These are phyloP conservation scores for Sugiyamaella sp. DNA, from an alignment of 1,139 yeast species.

Conservation along the genomic window DNA sequence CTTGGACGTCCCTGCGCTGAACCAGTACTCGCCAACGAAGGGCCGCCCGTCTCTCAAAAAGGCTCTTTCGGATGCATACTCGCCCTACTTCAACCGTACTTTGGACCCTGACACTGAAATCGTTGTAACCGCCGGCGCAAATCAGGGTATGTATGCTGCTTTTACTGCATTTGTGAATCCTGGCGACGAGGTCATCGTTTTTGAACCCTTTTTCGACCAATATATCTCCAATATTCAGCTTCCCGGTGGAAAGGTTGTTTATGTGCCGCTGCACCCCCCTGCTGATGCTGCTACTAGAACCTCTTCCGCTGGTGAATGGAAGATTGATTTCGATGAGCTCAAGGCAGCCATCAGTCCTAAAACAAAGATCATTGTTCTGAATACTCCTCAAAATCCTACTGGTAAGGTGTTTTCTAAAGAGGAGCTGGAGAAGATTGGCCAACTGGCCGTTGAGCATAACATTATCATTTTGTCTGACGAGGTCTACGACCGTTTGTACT, in stretches of 20 bases:
- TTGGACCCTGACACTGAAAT: constrained; percentile 64
- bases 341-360: constrained; percentile 67
- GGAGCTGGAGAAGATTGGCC: constrained; percentile 75
- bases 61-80: constrained; percentile 70
- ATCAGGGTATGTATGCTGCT: constrained; percentile 87
- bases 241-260: constrained; percentile 88
- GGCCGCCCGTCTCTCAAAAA: constrained; percentile 79
- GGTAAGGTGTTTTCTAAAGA: constrained; percentile 83
- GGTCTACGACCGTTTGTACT: constrained; percentile 89
- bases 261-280: constrained; percentile 88
- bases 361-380: constrained; percentile 84
- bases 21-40: constrained; percentile 90
- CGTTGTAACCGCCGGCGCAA: constrained; percentile 92
- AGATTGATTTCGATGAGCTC: constrained; percentile 74
- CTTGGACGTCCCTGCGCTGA: constrained; percentile 67
- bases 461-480: constrained; percentile 85
- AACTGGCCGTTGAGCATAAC: constrained; percentile 80
- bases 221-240: constrained; percentile 91
- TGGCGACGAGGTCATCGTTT: constrained; percentile 96
- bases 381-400: constrained; percentile 95
- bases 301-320: constrained; percentile 86
- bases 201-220: constrained; percentile 97
- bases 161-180: constrained; percentile 81
- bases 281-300: constrained; percentile 61
- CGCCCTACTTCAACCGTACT: constrained; percentile 63